Evolutionary conservation across 1,284 basidiomycete genomes (phyloP), one percentile per base, ranked within the genome.

Genomic region (Puccinia triticina): DNA sequence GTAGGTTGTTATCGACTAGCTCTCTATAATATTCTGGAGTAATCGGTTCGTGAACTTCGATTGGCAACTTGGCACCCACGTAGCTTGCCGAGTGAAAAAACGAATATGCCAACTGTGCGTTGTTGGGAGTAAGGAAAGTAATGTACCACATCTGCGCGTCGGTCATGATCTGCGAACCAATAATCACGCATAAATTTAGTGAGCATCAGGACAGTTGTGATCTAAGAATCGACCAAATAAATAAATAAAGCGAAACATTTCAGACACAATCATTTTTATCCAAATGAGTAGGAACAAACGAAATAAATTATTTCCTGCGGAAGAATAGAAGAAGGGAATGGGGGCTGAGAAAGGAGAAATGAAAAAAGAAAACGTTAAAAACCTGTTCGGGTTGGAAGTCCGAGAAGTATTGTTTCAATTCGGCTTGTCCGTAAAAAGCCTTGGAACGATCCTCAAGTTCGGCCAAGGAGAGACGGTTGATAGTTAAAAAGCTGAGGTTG

Each of bases 141-240:
- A 81, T 81, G 69, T 81, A 81, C 78, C 78, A 81, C 78, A 81
- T 81, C 46, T 81, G 78, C 32, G 69, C 69, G 61, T 81, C 78
- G 23, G 78, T 81, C 78, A 81, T 81, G 34, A 81, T 71, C 78
- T 81, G 69, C 37, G 48, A 37, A 71, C 21, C 23, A 72, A 50
- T 7, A 74, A 34, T 26, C n/a, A 74, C 32, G 11, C 3, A n/a
- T 26, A 74, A 74, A 55, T 57, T 32, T 55, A 46, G 48, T 71
- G 67, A 71, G 48, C n/a, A 71, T 55, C 26, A 40, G 48, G 23
- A 34, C 53, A 34, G 34, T 37, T 57, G 18, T n/a, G 12, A 67
- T 74, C 72, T 69, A 48, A 34, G 26, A 46, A 48, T 32, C 23
- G 48, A 48, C 1, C 5, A 23, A 32, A 26, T 48, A 48, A 71